These are phyloP conservation scores for Suhomyces taliae DNA, from an alignment of 1,139 yeast species.

Conservation along the genomic window DNA sequence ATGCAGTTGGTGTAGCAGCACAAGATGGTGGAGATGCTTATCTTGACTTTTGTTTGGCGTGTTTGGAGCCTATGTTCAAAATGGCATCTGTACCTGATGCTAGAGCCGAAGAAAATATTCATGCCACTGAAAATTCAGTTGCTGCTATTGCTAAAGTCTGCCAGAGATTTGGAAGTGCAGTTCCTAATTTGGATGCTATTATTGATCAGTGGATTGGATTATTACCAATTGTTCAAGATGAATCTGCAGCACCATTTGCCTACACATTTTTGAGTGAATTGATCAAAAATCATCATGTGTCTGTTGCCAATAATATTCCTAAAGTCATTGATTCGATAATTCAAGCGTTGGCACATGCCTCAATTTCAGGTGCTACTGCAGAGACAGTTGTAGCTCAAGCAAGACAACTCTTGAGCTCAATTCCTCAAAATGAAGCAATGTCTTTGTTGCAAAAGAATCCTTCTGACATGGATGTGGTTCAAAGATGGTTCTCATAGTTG, in stretches of 20 bases:
- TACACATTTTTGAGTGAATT: conserved; percentile 75
- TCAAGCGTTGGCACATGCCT: conserved; percentile 69
- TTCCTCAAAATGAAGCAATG: conserved; percentile 67
- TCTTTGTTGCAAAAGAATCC: conserved; percentile 62
- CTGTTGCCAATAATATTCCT: conserved; percentile 58
- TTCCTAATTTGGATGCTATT: conserved; percentile 64
- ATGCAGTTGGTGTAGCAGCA: conserved; percentile 83
- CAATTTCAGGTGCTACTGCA: conserved; percentile 71
- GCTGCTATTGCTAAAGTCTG: conserved; percentile 83
- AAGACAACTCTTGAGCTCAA: conserved; percentile 46
- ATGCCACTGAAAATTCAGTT: conserved; percentile 85
- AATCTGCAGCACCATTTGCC: conserved; percentile 86
- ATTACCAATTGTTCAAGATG: conserved; percentile 81
- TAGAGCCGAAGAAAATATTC: conserved; percentile 75
- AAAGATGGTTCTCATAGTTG: conserved; percentile 54
- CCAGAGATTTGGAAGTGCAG: conserved; percentile 52
- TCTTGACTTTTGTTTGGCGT: conserved; percentile 61
- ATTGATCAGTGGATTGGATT: conserved; percentile 77
- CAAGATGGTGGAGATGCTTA: conserved; percentile 70
- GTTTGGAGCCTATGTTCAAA: conserved; percentile 72
- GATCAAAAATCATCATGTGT: conserved; percentile 67
- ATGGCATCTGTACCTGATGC: conserved; percentile 83
- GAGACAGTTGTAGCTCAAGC: conserved; percentile 62
- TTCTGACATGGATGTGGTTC: conserved; percentile 59
- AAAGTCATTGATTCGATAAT: conserved; percentile 71